Evolutionary conservation across 331 rosid genomes (phyloP), one percentile per base, ranked within the genome.

Genomic region (Quercus tomentella): DNA sequence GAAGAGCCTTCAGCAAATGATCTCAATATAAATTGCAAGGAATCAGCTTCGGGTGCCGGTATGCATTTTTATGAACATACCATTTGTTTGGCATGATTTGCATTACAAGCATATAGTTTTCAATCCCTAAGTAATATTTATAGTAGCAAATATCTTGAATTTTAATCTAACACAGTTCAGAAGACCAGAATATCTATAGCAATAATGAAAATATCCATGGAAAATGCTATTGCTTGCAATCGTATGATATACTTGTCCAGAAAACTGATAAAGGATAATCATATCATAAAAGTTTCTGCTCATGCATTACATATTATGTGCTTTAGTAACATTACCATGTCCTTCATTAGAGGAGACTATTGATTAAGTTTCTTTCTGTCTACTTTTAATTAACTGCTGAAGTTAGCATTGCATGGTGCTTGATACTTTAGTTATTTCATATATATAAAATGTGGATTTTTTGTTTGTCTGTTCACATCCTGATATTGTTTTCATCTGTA

Each of bases 41-140:
- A 82, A 81, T 71, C 84, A 1, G 71, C 79, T 75, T 74, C 89
- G 22, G 88, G 93, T 56, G 93, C 97, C 76, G 99, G 94, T 93
- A 87, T 45, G 33, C 51, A 31, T 79, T 9, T 71, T 77, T 35
- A 26, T 57, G 14, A 22, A 52, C 74, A 49, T 49, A 49, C 54
- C 73, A 54, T 67, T 65, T 79, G 41, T 75, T 70, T 66, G 70
- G 23, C 73, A 49, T 49, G 54, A 49, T 14, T 49, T 49, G 2
- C 54, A 3, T 49, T 3, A 49, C 54, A 49, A 11, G 54, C 17
- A 49, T 11, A 18, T 76, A 45, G 17, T 1, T 15, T n/a, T 60
- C 37, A 76, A 41, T 45, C 60, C 55, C 75, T 54, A 22, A 26
- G 74, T 80, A 56, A 41, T 67, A 22, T 73, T 10, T 33, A 20